Evolutionary conservation across 306 rosid species (phyloP).

Genomic region (Fragaria nilgerrensis): DNA sequence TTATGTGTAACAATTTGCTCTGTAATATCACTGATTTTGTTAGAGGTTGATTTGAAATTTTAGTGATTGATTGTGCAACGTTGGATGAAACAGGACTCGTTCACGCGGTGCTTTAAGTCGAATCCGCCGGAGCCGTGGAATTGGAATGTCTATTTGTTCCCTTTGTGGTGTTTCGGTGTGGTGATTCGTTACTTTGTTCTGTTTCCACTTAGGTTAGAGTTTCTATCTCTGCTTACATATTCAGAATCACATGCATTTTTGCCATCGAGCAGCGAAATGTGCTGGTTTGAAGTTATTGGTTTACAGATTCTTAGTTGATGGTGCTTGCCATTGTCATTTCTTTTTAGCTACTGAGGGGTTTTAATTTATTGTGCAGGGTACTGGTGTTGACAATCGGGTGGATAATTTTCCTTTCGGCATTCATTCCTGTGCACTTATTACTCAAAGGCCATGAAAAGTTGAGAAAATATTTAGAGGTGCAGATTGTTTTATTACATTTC

Average conservation of each 20-base stretch:
- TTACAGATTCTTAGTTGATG: neutral
- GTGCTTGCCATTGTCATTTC: slow-evolving; percentile 15
- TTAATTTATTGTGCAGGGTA: slow-evolving; percentile 58
- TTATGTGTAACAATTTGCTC: neutral
- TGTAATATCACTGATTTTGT: neutral
- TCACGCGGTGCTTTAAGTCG: slow-evolving; percentile 96
- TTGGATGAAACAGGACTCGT: slow-evolving; percentile 62
- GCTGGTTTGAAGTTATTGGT: neutral
- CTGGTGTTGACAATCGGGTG: slow-evolving; percentile 80
- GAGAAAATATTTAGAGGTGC: slow-evolving; percentile 83
- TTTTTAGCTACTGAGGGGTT: slow-evolving; percentile 6
- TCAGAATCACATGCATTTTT: slow-evolving; percentile 10
- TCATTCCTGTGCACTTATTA: slow-evolving; percentile 73
- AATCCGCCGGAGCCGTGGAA: slow-evolving; percentile 97
- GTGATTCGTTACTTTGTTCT: slow-evolving; percentile 74
- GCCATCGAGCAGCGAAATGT: neutral
- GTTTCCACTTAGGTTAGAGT: slow-evolving; percentile 76
- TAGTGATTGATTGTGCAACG: neutral
- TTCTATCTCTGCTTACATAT: neutral
- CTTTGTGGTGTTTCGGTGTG: slow-evolving; percentile 95
- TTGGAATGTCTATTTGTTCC: slow-evolving; percentile 94
- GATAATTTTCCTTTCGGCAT: slow-evolving; percentile 86
- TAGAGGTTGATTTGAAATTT: neutral
- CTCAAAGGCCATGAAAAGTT: slow-evolving; percentile 67
- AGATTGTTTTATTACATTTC: slow-evolving; percentile 22